Percentiles rank a stretch among this genome's conserved stretches.
phyloP scores from a whole-genome alignment of 2,329 filamentous ascomycete species.

The Leptographium procerum region DNA sequence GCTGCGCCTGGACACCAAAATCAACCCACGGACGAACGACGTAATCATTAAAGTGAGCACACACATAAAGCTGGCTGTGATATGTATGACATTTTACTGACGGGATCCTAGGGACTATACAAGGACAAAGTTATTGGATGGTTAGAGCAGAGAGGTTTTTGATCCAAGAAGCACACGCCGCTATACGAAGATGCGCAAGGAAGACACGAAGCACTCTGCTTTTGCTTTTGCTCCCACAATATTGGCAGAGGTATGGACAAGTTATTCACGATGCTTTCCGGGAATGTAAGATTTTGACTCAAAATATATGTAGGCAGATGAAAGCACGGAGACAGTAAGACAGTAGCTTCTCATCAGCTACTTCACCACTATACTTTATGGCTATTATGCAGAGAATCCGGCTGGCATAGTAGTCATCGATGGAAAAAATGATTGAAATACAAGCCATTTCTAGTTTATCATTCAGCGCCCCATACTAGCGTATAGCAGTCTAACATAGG shows the following conservation, averaged over 20 bases:
- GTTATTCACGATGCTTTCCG: no score
- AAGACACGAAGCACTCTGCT: neutral
- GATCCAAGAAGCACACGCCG: neutral
- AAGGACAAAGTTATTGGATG: slow-evolving; percentile 10
- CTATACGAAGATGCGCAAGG: neutral
- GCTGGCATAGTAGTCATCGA: no score
- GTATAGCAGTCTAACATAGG: neutral
- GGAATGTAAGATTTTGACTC: no score
- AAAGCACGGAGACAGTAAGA: no score
- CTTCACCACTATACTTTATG: no score
- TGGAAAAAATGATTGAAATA: no score
- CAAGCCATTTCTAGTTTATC: no score
- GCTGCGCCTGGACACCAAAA: slow-evolving; percentile 42
- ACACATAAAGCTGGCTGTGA: neutral
- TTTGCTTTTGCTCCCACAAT: neutral
- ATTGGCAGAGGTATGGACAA: no score
- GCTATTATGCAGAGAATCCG: no score
- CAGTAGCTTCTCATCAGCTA: no score
- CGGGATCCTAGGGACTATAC: slow-evolving; percentile 4
- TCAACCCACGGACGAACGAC: slow-evolving; percentile 56
- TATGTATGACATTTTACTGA: neutral
- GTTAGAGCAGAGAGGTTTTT: slow-evolving; percentile 12
- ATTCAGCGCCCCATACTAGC: no score
- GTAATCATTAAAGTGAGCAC: slow-evolving; percentile 57
- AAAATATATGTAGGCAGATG: no score